Conservation (phyloP, 75 land plant genomes). For the Sequoiadendron giganteum region DNA sequence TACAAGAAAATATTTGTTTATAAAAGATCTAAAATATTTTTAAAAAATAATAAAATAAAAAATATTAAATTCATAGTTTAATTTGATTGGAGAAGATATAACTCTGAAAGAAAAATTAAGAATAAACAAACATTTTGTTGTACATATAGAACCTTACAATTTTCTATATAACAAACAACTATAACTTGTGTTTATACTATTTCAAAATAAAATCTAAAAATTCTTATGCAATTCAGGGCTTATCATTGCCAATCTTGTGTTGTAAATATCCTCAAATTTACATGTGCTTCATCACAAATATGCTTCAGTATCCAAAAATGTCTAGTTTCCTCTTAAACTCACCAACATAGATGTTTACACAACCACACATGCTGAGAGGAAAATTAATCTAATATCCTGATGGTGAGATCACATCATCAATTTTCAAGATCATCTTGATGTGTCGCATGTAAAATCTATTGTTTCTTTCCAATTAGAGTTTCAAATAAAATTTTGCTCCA, state of each 20-base stretch:
- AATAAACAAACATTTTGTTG: no score
- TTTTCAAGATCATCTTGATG: slow-evolving; percentile 99
- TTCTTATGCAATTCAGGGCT: not conserved
- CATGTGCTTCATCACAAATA: not conserved
- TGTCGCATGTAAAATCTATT: slow-evolving; percentile 88
- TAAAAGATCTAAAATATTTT: no score
- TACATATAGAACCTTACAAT: not conserved
- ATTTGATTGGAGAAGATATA: no score
- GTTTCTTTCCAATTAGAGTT: slow-evolving; percentile 96
- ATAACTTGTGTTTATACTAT: not conserved
- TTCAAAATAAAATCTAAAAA: not conserved
- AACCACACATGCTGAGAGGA: not conserved
- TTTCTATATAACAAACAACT: not conserved
- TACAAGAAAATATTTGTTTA: no score
- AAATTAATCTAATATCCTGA: slow-evolving; percentile 38
- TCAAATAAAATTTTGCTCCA: slow-evolving; percentile 96
- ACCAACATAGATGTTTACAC: not conserved
- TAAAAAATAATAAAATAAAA: no score
- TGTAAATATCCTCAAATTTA: not conserved
- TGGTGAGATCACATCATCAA: slow-evolving; percentile 95
- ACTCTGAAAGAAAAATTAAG: no score
- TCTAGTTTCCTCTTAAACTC: not conserved
- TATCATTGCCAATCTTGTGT: not conserved
- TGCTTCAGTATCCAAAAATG: not conserved
- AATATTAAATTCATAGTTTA: no score